A percentile compares a stretch with the other conserved stretches of the same genome.
Evolutionary conservation across 1,139 yeast genomes (phyloP).

Genomic region (Blastobotrys capitulatus): DNA sequence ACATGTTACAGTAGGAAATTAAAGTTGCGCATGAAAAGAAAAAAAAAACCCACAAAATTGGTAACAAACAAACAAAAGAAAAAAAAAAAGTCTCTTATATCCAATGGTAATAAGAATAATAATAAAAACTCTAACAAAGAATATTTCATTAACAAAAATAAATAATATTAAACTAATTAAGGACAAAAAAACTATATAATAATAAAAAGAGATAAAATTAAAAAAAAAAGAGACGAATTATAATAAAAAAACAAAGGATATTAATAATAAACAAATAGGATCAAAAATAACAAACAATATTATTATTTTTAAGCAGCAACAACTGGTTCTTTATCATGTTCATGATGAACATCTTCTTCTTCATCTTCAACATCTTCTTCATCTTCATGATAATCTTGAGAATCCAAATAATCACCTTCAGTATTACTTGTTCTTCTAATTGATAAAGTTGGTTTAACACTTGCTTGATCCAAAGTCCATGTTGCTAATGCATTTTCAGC

Average conservation of each 20-base stretch:
- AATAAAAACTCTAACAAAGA: too few relatives aligned
- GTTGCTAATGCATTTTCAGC: conserved; percentile 93
- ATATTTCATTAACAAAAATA: not conserved
- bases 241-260: not conserved
- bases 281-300: not conserved
- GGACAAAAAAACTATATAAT: not conserved
- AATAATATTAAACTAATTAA: not conserved
- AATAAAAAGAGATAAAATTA: not conserved
- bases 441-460: conserved; percentile 88
- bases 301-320: not conserved
- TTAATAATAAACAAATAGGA: not conserved
- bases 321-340: conserved; percentile 2
- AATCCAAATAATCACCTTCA: conserved; percentile 47
- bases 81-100: not conserved
- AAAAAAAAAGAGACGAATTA: not conserved
- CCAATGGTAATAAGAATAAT: not conserved
- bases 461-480: conserved; percentile 96
- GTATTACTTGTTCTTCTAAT: conserved; percentile 67
- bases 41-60: too few relatives aligned
- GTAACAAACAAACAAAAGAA: too few relatives aligned
- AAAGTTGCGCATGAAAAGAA: too few relatives aligned
- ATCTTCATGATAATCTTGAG: conserved; percentile 37
- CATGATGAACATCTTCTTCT: not conserved
- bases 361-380: conserved; percentile 6
- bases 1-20: too few relatives aligned